Conservation (phyloP, 768 basidiomycete species). For the Pleurotus eryngii region DNA sequence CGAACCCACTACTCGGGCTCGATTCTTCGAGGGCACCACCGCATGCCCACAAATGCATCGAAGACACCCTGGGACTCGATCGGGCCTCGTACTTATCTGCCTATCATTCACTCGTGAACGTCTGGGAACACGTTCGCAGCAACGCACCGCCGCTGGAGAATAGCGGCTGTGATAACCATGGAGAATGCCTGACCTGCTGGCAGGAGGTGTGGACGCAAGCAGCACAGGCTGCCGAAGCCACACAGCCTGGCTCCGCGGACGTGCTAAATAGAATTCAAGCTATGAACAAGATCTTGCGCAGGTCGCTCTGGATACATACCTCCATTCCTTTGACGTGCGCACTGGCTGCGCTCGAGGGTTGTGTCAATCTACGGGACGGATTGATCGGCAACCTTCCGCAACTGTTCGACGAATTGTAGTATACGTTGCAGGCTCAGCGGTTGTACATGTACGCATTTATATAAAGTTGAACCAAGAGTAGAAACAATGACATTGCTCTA, state of each 20-base stretch:
- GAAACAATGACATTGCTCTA: background rate
- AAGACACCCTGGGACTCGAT: background rate
- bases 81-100: conserved; percentile 29
- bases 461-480: background rate
- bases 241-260: conserved; percentile 45
- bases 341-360: conserved; percentile 38
- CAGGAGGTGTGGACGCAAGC: conserved; percentile 49
- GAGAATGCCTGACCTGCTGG: conserved; percentile 49
- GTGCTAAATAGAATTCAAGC: conserved; percentile 55
- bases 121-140: conserved; percentile 52
- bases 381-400: background rate
- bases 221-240: conserved; percentile 42
- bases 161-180: conserved; percentile 45
- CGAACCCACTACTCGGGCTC: background rate
- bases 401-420: background rate
- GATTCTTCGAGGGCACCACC: background rate
- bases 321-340: conserved; percentile 39
- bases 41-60: background rate
- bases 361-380: background rate
- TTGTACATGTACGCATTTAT: background rate
- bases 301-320: conserved; percentile 28
- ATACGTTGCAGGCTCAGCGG: background rate
- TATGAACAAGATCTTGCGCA: conserved; percentile 37
- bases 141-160: conserved; percentile 41
- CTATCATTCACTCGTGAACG: conserved; percentile 47